Conservation (phyloP, 441 rosid genomes). For the Pelargonium cotyledonis region DNA sequence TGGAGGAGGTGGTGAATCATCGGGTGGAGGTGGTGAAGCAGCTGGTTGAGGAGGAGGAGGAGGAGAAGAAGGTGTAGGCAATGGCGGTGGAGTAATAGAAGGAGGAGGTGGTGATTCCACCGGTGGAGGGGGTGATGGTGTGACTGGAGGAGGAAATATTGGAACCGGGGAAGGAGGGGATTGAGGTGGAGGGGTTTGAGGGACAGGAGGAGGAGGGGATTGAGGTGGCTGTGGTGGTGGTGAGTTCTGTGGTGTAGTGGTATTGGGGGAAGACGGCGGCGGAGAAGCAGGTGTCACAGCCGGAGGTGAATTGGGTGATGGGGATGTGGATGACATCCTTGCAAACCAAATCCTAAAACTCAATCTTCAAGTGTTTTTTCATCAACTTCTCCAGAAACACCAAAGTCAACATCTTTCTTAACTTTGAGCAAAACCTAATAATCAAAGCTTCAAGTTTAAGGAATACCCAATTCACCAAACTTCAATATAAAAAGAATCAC, state of each 20-base stretch:
- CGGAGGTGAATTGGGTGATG: slow-evolving; percentile 38
- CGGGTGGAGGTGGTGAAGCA: slow-evolving; percentile 25
- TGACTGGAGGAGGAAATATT: slow-evolving; percentile 29
- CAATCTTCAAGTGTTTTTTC: not conserved
- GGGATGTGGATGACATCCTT: slow-evolving; percentile 33
- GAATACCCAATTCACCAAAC: not conserved
- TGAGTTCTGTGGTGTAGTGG: slow-evolving; percentile 23
- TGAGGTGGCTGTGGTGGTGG: slow-evolving; percentile 32
- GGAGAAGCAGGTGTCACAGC: slow-evolving; percentile 38
- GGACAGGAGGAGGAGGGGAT: slow-evolving; percentile 33
- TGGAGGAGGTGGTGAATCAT: slow-evolving; percentile 26
- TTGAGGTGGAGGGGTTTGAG: slow-evolving; percentile 42
- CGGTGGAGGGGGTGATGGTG: slow-evolving; percentile 15
- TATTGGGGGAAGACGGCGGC: slow-evolving; percentile 27
- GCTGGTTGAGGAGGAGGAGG: slow-evolving; percentile 22
- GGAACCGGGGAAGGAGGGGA: slow-evolving; percentile 14
- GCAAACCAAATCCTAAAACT: not conserved
- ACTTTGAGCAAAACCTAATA: slow-evolving; percentile 13
- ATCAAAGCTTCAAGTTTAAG: not conserved
- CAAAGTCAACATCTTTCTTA: not conserved
- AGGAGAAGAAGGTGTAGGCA: slow-evolving; percentile 26
- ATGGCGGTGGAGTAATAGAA: slow-evolving; percentile 23
- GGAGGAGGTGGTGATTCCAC: too few relatives aligned
- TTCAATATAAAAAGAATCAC: not conserved
- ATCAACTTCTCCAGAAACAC: not conserved